Percentiles rank a stretch among this genome's conserved stretches.
Conservation (phyloP, 1,284 basidiomycete genomes). For the Omphalotus olearius region DNA sequence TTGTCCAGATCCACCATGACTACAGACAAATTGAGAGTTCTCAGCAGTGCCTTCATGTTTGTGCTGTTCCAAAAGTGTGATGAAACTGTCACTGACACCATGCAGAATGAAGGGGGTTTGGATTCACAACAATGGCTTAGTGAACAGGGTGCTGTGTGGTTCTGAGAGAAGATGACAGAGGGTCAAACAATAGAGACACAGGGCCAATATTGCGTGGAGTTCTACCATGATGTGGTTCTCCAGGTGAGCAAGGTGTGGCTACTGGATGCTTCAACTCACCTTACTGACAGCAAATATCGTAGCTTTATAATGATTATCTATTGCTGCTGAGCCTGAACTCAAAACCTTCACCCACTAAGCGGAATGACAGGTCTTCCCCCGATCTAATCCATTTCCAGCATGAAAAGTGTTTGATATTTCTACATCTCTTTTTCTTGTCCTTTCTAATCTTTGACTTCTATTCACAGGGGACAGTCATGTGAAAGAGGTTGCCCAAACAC, state of each 20-base stretch:
- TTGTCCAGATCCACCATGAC: background rate
- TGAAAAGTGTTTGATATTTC: too few relatives aligned
- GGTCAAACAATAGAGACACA: background rate
- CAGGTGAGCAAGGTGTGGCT: background rate
- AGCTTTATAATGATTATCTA: too few relatives aligned
- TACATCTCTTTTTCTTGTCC: too few relatives aligned
- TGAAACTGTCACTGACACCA: background rate
- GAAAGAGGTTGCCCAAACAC: background rate
- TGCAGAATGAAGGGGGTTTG: too few relatives aligned
- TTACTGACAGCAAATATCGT: too few relatives aligned
- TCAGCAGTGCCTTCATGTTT: background rate
- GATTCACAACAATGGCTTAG: background rate
- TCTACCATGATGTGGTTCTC: background rate
- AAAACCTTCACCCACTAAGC: too few relatives aligned
- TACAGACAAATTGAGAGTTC: background rate
- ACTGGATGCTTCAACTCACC: too few relatives aligned
- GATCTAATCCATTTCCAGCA: too few relatives aligned
- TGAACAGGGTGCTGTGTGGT: background rate
- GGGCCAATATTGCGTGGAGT: background rate
- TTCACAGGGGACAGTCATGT: background rate
- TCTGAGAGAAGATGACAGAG: slow-evolving; percentile 2
- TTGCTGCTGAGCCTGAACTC: too few relatives aligned
- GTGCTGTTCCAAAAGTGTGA: background rate
- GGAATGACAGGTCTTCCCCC: too few relatives aligned
- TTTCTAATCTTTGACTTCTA: too few relatives aligned